Evolutionary conservation across 202 grass and related monocot species (phyloP), one percentile per base, ranked within the genome.

Genomic region (Elaeis oleifera): DNA sequence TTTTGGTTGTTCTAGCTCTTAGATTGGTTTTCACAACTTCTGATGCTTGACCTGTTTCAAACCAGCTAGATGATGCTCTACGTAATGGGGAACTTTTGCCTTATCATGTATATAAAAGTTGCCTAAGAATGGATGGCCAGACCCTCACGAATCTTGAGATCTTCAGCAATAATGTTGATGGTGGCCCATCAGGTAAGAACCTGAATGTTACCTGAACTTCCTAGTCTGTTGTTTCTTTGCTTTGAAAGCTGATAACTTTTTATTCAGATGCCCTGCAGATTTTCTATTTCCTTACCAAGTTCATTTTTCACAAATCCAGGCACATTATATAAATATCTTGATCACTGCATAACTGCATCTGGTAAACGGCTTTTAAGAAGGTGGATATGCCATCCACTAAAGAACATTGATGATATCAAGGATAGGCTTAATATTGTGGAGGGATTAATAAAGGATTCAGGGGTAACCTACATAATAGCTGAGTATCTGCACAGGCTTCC

Each of bases 121-220:
- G 79, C 72, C 71, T 96, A 71, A 96, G 84, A 76, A 90, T 96
- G 91, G 87, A 90, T 65, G 91, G 91, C 19, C 91, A 96, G 61
- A 90, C 91, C 55, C 91, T 96, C 36, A 76, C 90, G 58, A 96
- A 96, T 84, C 91, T 96, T 64, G 91, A 96, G 72, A 85, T 96
- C 74, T 96, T 96, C 74, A 74, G 64, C 65, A 96, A 96, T 59
- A 96, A 61, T 74, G 74, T 74, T 67, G 87, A 96, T 71, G 87
- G 87, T 20, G 79, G 91, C 31, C 69, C 79, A 70, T 80, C 91
- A 81, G 91, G 87, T 89, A 78, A 24, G 65, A 51, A 21, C 50
- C n/a, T 5, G 21, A 62, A 11, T 69, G 79, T 59, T 36, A 13
- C 59, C 27, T 68, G 18, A 68, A 48, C 13, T 16, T 68, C 18